Evolutionary conservation across 23 red algal genomes (phyloP), one percentile per base, ranked within the genome.

Genomic region (Gracilariopsis chorda): DNA sequence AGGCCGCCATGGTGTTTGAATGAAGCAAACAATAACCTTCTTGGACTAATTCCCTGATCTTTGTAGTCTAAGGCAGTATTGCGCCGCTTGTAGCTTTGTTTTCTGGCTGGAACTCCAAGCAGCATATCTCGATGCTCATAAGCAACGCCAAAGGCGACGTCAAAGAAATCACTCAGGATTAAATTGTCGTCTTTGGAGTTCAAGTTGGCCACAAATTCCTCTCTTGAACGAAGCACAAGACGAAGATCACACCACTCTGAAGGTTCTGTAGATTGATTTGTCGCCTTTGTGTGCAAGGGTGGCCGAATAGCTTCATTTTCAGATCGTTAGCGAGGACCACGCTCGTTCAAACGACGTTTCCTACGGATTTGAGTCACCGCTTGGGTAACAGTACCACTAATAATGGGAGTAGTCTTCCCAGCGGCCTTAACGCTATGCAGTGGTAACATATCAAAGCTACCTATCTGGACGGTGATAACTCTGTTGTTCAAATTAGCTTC

Each of bases 401-500:
- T 82, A 24, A 82, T 82, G 2, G 78, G 49, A 19, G 61, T 21
- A 9, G 20, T 12, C 32, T 82, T 82, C 2, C 78, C 52, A 2
- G 20, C 48, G 3, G 78, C 55, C 30, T 82, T 62, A 21, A 82
- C 78, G 27, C 53, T 63, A 32, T 82, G 49, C 6, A 63, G 7
- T 23, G 78, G 52, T 2, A 63, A 44, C 4, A 82, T 82, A 62
- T 62, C 78, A 55, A 82, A 82, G 78, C 61, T 82, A 40, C 61
- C 55, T 1, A 82, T 62, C 44, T 82, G 53, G 4, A 82, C 78
- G n/a, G 29, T 82, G 44, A 77, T 41, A 48, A 77, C 3, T 3
- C n/a, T 43, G 24, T 77, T 8, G 7, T 30, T 3, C n/a, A 77
- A 16, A 3, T 29, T 49, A 10, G 51, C 45, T 17, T 29, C 35